Conservation (phyloP, 441 rosid species). For the Aleurites moluccanus region DNA sequence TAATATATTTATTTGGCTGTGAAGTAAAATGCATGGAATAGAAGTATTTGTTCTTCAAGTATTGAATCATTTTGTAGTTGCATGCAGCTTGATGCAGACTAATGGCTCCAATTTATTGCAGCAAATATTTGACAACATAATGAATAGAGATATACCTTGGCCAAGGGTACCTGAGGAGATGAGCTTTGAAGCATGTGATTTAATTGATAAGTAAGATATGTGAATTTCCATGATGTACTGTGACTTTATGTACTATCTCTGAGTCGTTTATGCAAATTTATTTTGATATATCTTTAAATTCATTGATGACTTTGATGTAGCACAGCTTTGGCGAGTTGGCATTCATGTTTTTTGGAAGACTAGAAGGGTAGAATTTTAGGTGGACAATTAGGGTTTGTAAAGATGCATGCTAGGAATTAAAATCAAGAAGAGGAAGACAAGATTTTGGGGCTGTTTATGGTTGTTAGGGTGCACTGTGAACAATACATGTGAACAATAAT, state of each 20-base stretch:
- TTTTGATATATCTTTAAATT: background rate
- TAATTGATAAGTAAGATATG: conserved; percentile 80
- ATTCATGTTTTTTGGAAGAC: background rate
- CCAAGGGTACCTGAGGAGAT: conserved; percentile 85
- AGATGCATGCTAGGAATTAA: background rate
- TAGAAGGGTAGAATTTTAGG: background rate
- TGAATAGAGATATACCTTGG: conserved; percentile 98
- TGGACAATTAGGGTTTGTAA: background rate
- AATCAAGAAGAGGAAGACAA: conserved; percentile 3
- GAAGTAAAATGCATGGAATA: background rate
- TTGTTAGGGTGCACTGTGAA: no score
- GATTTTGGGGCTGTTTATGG: background rate
- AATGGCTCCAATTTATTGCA: conserved; percentile 37
- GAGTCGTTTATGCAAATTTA: background rate
- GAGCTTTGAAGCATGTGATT: conserved; percentile 71
- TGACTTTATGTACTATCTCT: background rate
- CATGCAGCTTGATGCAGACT: conserved; percentile 11
- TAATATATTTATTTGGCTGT: background rate
- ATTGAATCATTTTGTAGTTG: conserved; percentile 3
- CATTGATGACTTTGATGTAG: background rate
- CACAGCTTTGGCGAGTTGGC: no score
- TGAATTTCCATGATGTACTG: conserved; percentile 10
- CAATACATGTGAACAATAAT: background rate
- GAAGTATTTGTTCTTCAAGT: background rate
- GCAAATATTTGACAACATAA: conserved; percentile 93